A percentile compares a stretch with the other conserved stretches of the same genome.
phyloP scores from a whole-genome alignment of 176 grass and related monocot species.

The Miscanthus lutarioriparius region DNA sequence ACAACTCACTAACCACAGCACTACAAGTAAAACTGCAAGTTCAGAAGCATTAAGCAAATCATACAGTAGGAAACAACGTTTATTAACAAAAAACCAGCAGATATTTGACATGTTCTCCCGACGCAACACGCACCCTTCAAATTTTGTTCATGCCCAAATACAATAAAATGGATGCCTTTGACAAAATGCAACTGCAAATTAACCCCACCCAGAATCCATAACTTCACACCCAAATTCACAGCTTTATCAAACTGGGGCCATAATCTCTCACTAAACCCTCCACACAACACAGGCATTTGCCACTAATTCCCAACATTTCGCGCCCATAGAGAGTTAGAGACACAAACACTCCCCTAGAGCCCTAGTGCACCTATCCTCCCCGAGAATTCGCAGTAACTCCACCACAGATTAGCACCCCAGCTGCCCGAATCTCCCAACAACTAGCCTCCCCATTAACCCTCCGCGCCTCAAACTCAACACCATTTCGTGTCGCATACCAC shows the following conservation, averaged over 20 bases:
- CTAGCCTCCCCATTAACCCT: not conserved
- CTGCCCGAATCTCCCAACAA: conserved; percentile 7
- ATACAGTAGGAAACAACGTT: not conserved
- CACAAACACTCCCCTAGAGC: not conserved
- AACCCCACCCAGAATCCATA: conserved; percentile 1
- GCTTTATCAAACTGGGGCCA: not conserved
- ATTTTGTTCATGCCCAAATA: not conserved
- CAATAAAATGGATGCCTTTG: not conserved
- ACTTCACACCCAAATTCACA: not conserved
- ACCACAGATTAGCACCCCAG: not conserved
- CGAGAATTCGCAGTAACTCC: not conserved
- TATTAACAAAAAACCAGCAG: not conserved
- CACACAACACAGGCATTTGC: not conserved
- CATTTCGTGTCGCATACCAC: not conserved
- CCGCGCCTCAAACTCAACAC: not conserved
- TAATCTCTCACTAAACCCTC: not conserved
- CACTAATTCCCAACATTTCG: not conserved
- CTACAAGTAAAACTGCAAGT: conserved; percentile 6
- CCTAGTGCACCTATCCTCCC: not conserved
- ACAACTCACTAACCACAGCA: not conserved
- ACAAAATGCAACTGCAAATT: not conserved
- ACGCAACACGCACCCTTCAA: not conserved
- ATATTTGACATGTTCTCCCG: not conserved
- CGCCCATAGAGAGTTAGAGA: not conserved
- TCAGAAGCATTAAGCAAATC: not conserved